phyloP scores from a whole-genome alignment of 176 grass and related monocot genomes.

The Ensete ventricosum region DNA sequence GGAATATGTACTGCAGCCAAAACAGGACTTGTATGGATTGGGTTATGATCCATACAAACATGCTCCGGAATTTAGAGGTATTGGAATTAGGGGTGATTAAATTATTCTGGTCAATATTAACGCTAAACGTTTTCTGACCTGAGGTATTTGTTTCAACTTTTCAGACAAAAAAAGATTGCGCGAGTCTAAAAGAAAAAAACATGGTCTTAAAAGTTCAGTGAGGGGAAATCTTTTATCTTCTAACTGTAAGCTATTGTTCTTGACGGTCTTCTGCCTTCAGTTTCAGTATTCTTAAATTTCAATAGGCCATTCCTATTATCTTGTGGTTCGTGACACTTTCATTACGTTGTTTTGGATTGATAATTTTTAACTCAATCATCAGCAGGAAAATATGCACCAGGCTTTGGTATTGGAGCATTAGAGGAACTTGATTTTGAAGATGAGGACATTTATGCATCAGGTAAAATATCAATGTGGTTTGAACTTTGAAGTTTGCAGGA shows the following conservation, averaged over 20 bases:
- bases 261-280: constrained; percentile 1
- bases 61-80: constrained; percentile 96
- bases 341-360: constrained; percentile 10
- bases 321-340: constrained; percentile 2
- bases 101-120: not conserved
- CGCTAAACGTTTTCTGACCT: not conserved
- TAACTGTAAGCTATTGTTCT: constrained; percentile 52
- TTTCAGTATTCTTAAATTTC: not conserved
- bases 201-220: constrained; percentile 39
- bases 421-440: constrained; percentile 98
- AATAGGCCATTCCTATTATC: not conserved
- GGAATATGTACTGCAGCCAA: constrained; percentile 78
- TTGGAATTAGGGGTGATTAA: not conserved
- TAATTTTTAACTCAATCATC: constrained; percentile 30
- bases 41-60: constrained; percentile 92
- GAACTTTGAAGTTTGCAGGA: not conserved
- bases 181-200: constrained; percentile 37
- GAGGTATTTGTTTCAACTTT: constrained; percentile 19
- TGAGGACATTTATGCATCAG: constrained; percentile 97
- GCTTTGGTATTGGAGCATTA: constrained; percentile 93
- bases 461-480: constrained; percentile 20
- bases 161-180: constrained; percentile 68
- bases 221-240: constrained; percentile 57
- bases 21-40: constrained; percentile 86
- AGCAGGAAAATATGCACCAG: constrained; percentile 83